Conservation (phyloP, 2,329 filamentous ascomycete genomes). For the Colletotrichum trifolii region DNA sequence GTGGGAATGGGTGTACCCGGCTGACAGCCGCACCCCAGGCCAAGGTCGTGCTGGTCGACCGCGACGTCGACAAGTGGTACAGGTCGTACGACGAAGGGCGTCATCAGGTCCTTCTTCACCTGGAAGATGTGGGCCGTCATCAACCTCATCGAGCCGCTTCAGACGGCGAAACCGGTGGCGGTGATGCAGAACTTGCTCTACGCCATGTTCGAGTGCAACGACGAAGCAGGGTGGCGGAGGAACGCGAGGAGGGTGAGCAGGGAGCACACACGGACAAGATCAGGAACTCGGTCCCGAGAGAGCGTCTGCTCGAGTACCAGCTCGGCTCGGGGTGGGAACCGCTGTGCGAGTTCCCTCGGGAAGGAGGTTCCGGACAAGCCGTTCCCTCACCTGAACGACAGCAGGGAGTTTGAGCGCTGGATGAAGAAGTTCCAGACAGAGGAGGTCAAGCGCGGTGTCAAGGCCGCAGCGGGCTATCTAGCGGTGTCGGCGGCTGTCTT, state of each 20-base stretch:
- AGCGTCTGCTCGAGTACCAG: slow-evolving; percentile 48
- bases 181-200: not conserved
- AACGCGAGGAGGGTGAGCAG: slow-evolving; percentile 1
- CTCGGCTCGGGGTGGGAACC: slow-evolving; percentile 52
- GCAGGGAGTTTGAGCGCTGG: slow-evolving; percentile 1
- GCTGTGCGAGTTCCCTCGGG: slow-evolving; percentile 47
- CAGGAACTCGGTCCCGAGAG: slow-evolving; percentile 7
- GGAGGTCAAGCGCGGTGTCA: slow-evolving; percentile 8
- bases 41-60: slow-evolving; percentile 50
- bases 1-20: too few species aligned
- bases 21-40: slow-evolving; percentile 37
- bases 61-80: slow-evolving; percentile 45
- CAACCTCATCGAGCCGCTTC: slow-evolving; percentile 3
- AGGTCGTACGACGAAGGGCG: slow-evolving; percentile 14
- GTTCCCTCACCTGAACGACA: slow-evolving; percentile 48
- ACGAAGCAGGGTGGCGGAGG: not conserved
- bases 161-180: not conserved
- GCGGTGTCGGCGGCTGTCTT: not conserved
- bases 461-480: not conserved
- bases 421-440: not conserved
- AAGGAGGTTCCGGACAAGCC: slow-evolving; percentile 45
- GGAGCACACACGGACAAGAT: slow-evolving; percentile 22
- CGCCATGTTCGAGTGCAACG: not conserved
- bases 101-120: not conserved
- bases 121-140: slow-evolving; percentile 11